Evolutionary conservation across 2,329 filamentous ascomycete genomes (phyloP), one percentile per base, ranked within the genome.

Genomic region (Ophiostoma montium): DNA sequence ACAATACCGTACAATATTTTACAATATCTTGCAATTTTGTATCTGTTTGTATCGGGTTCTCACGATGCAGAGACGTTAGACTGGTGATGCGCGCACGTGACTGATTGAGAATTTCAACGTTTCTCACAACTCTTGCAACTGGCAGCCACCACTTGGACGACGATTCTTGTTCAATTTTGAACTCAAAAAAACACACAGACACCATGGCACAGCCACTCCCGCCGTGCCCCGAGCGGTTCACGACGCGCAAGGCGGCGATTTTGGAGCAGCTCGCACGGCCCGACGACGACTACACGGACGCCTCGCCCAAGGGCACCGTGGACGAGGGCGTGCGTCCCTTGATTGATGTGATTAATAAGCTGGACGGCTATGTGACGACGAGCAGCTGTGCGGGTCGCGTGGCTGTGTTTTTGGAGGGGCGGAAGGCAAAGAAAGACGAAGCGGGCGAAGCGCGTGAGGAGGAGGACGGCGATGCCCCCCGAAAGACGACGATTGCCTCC

Each of bases 351-450:
- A 82, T 96, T 62, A 96, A 96, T 64, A 62, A 59, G 1, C 61
- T 82, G 6, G 74, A 80, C 1, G 87, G 86, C 1, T 75, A 89
- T 36, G 87, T 94, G 32, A 95, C 90, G 2, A 95, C 89, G 3
- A 95, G 88, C 65, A 95, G 88, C 64, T 96, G 90, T 62, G 85
- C 87, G 2, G 90, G 90, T 1, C 73, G 90, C 47, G 76, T 94
- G 43, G 89, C 84, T 55, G 84, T 95, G 4, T 96, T 94, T 60
- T 69, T 94, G 1, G 90, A 95, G 66, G 89, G 89, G 1, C 69
- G 68, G 41, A 83, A 78, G 35, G 31, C 27, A 18, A 31, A 23
- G 18, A 21, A 13, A 35, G 35, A 16, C 32, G 39, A 7, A 9
- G 19, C 5, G 11, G 39, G 7, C 19, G 9, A 8, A n/a, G n/a